Conservation (phyloP, 768 basidiomycete species). For the Phanerochaete carnosa region DNA sequence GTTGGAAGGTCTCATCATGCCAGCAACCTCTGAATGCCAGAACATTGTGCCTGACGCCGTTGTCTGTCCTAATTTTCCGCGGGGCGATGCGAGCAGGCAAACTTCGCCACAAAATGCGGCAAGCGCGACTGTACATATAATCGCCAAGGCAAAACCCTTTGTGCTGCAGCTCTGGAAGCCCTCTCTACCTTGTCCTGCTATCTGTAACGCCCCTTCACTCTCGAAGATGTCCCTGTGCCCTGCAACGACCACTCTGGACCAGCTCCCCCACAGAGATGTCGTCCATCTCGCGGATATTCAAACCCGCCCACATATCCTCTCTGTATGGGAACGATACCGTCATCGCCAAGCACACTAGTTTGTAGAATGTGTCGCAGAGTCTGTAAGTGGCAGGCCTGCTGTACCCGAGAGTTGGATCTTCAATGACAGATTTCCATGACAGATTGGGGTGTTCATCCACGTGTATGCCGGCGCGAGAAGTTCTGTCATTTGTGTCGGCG, state of each 20-base stretch:
- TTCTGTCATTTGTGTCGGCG: not conserved
- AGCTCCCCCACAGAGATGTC: conserved; percentile 8
- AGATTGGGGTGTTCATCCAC: conserved; percentile 30
- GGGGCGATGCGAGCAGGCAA: not conserved
- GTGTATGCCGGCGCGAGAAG: conserved; percentile 21
- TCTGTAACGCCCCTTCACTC: no score
- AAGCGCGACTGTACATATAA: not conserved
- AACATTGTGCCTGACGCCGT: not conserved
- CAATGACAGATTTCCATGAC: not conserved
- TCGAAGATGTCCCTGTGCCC: not conserved
- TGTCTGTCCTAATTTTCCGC: not conserved
- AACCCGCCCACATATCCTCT: conserved; percentile 16
- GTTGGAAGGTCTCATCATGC: no score
- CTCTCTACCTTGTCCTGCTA: not conserved
- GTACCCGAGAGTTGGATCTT: not conserved
- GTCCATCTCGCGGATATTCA: conserved; percentile 25
- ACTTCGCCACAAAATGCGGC: no score
- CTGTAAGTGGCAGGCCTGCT: conserved; percentile 9
- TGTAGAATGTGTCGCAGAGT: conserved; percentile 31
- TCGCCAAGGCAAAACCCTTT: not conserved
- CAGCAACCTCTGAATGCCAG: conserved; percentile 4
- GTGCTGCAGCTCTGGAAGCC: not conserved
- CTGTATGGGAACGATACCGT: conserved; percentile 22
- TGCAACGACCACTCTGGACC: not conserved
- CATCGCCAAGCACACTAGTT: conserved; percentile 30